Percentiles rank a stretch among this genome's conserved stretches.
Evolutionary conservation across 495 filamentous ascomycete species (phyloP).

Genomic region (Lophiostoma macrostomum): DNA sequence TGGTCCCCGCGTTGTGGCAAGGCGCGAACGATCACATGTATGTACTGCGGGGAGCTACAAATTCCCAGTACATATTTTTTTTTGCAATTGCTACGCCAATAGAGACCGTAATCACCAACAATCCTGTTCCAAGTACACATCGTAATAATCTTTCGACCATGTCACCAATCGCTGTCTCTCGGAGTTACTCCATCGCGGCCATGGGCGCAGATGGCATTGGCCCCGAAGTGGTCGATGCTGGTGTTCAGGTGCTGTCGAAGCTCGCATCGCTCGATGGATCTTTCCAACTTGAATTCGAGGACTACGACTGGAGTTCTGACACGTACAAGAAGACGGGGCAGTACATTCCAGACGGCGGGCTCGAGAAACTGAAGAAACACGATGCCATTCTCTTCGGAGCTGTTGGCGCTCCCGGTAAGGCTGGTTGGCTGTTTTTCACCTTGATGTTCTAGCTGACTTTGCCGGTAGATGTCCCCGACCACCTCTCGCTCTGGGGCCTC

Average conservation of each 20-base stretch:
- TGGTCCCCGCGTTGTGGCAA: no score
- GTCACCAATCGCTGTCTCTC: conserved; percentile 12
- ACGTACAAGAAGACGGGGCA: conserved; percentile 38
- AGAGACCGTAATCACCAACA: no score
- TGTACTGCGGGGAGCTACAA: no score
- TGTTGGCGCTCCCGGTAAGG: conserved; percentile 38
- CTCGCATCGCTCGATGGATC: conserved; percentile 31
- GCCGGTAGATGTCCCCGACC: conserved; percentile 35
- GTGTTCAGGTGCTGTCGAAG: conserved; percentile 38
- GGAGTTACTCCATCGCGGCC: conserved; percentile 39
- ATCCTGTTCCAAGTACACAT: no score
- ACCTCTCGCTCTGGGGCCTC: conserved; percentile 41
- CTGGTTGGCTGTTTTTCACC: no score
- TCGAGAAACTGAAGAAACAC: conserved; percentile 38
- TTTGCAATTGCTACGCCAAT: no score
- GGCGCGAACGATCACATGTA: no score
- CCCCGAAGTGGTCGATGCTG: conserved; percentile 40
- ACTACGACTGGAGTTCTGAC: conserved; percentile 40
- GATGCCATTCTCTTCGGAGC: conserved; percentile 44
- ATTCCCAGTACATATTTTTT: no score
- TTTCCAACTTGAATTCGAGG: conserved; percentile 37
- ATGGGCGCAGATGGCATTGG: conserved; percentile 44
- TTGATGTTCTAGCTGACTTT: no score
- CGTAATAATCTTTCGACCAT: no score
- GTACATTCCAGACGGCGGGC: conserved; percentile 39